Percentiles rank a stretch among this genome's conserved stretches.
Evolutionary conservation across 306 rosid species (phyloP).

Genomic region (Betula pendula): DNA sequence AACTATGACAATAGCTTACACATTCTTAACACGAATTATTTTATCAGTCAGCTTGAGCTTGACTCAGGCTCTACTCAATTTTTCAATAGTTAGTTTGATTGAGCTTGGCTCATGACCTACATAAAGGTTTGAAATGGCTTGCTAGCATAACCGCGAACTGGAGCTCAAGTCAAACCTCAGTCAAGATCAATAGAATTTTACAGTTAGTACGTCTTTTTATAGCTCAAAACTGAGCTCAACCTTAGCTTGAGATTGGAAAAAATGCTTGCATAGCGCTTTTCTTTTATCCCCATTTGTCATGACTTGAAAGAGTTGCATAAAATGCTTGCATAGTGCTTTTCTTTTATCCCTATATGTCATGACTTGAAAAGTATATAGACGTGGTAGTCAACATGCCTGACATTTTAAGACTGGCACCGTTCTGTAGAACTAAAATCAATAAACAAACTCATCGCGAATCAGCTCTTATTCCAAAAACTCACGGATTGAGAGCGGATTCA

Average conservation of each 20-base stretch:
- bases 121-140: background rate
- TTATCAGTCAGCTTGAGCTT: background rate
- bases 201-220: background rate
- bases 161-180: background rate
- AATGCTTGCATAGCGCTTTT: background rate
- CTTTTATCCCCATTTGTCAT: background rate
- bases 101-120: background rate
- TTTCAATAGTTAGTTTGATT: background rate
- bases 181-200: background rate
- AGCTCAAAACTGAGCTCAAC: background rate
- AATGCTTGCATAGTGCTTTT: background rate
- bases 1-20: background rate
- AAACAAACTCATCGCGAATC: background rate
- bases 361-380: background rate
- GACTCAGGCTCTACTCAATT: background rate
- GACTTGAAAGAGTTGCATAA: too few species aligned
- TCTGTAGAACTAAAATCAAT: background rate
- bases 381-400: background rate
- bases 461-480: background rate
- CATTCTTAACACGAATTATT: background rate
- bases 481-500: background rate
- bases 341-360: background rate
- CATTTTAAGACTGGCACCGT: background rate
- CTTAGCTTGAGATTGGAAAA: background rate
- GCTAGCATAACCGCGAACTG: background rate